Conservation (phyloP, 805 yeast genomes). For the Monosporozyma solicola region DNA sequence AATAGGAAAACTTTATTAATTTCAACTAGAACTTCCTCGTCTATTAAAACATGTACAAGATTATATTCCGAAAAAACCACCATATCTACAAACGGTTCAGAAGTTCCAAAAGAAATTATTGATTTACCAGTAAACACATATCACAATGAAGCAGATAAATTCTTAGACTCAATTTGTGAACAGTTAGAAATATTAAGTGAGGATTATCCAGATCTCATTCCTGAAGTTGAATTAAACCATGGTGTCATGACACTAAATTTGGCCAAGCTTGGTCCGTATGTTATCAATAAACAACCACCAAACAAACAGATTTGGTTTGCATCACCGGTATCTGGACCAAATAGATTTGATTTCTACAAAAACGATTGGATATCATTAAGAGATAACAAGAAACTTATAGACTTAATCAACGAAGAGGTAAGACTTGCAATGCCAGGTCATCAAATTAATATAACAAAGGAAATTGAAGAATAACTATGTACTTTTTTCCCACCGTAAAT, state of each 20-base stretch:
- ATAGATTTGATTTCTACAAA: conserved; percentile 63
- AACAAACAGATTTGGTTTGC: conserved; percentile 94
- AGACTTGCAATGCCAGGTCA: conserved; percentile 7
- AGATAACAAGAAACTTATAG: conserved; percentile 43
- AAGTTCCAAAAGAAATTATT: conserved; percentile 44
- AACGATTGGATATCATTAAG: conserved; percentile 76
- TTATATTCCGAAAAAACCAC: conserved; percentile 3
- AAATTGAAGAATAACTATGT: not conserved
- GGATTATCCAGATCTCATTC: conserved; percentile 53
- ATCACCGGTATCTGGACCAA: conserved; percentile 91
- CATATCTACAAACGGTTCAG: conserved; percentile 44
- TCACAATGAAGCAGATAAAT: conserved; percentile 53
- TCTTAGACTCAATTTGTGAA: conserved; percentile 60
- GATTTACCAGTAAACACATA: conserved; percentile 44
- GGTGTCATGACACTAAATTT: conserved; percentile 76
- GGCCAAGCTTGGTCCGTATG: conserved; percentile 74
- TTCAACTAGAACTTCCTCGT: not conserved
- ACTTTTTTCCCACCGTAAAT: not conserved
- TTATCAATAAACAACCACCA: conserved; percentile 95
- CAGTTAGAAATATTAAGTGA: conserved; percentile 64
- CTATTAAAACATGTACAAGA: not conserved
- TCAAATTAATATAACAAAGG: not conserved
- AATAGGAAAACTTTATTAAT: too few relatives aligned
- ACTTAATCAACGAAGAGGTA: conserved; percentile 46
- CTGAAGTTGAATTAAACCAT: conserved; percentile 55